Percentiles rank a stretch among this genome's conserved stretches.
phyloP scores from a whole-genome alignment of 495 filamentous ascomycete genomes.

The Cercophora sp. region DNA sequence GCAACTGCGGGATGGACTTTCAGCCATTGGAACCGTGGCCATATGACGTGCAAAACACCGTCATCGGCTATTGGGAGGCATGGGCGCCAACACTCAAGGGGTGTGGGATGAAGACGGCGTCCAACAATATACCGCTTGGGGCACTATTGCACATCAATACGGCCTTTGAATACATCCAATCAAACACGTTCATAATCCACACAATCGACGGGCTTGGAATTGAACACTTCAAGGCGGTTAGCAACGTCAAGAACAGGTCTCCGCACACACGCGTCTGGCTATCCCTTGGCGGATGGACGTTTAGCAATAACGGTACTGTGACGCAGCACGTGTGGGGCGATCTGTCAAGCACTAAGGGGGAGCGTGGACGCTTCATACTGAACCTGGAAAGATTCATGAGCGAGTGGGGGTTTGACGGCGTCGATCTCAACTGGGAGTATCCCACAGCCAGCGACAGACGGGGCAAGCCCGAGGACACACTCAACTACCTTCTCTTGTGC shows the following conservation, averaged over 20 bases:
- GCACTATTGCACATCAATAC: conserved; percentile 17
- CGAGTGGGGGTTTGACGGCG: conserved; percentile 48
- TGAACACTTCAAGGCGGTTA: conserved; percentile 11
- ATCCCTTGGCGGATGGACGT: conserved; percentile 45
- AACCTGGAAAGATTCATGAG: conserved; percentile 42
- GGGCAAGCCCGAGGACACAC: conserved; percentile 35
- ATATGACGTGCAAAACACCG: not conserved
- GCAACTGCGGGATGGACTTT: not conserved
- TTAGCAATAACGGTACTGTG: conserved; percentile 32
- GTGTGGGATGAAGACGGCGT: not conserved
- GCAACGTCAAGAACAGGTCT: conserved; percentile 35
- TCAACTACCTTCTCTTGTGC: conserved; percentile 42
- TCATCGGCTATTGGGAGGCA: not conserved
- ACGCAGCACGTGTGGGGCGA: conserved; percentile 28
- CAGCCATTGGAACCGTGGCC: not conserved
- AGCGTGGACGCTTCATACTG: conserved; percentile 36
- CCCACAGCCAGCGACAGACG: conserved; percentile 45
- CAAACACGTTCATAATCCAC: conserved; percentile 7
- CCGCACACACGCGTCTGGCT: conserved; percentile 32
- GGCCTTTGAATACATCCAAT: conserved; percentile 16
- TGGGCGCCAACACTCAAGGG: not conserved
- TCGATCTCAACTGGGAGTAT: conserved; percentile 50
- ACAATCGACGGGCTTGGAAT: conserved; percentile 9
- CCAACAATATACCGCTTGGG: not conserved
- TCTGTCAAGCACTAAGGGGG: conserved; percentile 5